Base-by-base conservation (phyloP, 2,329 filamentous ascomycete genomes). In the Aquanectria penicillioides region DNA sequence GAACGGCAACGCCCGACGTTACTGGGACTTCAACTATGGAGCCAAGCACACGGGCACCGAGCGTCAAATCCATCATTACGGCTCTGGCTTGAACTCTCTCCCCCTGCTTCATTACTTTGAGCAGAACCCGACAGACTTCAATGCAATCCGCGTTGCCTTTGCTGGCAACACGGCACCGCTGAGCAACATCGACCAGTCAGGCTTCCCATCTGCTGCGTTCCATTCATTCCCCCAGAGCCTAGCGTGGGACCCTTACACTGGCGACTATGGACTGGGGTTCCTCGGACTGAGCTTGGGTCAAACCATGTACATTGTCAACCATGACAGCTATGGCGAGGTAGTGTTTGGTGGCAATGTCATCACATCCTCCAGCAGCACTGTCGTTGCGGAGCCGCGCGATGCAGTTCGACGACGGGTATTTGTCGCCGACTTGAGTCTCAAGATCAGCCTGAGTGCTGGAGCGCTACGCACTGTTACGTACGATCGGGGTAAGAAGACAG, bases 1-100 rank as follows among this genome's bases (percentile, higher is more conserved):
- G 82, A 86, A 88, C 48, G 85, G 85, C 11, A 87, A 87, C 60
- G 83, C 85, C 0, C 78, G 86, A 2, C 73, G 85, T 6, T 87
- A 87, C 69, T 87, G 85, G 85, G 85, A 88, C 64, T 85, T 84
- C 49, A 78, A 75, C 44, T 80, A 80, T 51, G 77, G 70, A 7
- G 78, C 77, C 20, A 81, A 81, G 57, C 73, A 80, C 5, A 49
- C 67, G 5, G 70, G 75, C 10, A 79, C 80, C 23, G 79, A 81
- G 65, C 77, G 79, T 6, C 69, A 71, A 9, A 69, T 87, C 57
- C 85, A 88, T 64, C 86, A 88, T 71, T 88, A 88, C 63, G 85
- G 85, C 15, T 86, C 83, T 0, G 82, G 78, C 0, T 80, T 88
- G 6, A 88, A 87, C 68, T 78, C 84, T 0, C 77, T 86, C 0